These are phyloP conservation scores for Tieghemiomyces parasiticus DNA, from an alignment of 192 early-diverging fungal genomes.

Conservation along the genomic window DNA sequence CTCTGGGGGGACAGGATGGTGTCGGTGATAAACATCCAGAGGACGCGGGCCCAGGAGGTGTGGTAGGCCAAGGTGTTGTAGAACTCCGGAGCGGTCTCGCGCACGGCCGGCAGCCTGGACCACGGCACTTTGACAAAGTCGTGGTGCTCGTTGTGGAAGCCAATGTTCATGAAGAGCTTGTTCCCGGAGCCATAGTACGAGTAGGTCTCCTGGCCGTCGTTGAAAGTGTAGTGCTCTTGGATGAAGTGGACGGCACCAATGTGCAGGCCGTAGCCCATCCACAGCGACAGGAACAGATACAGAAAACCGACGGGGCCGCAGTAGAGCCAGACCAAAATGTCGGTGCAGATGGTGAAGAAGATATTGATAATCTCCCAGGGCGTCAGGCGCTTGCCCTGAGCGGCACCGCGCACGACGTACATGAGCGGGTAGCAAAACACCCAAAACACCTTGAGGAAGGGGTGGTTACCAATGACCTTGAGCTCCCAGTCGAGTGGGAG, in stretches of 20 bases:
- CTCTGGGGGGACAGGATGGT: slow-evolving; percentile 65
- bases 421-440: slow-evolving; percentile 72
- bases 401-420: slow-evolving; percentile 66
- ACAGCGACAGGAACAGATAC: slow-evolving; percentile 52
- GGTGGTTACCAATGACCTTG: slow-evolving; percentile 52
- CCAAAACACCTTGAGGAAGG: slow-evolving; percentile 57
- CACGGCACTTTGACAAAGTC: slow-evolving; percentile 84
- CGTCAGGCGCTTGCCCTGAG: slow-evolving; percentile 46
- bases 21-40: slow-evolving; percentile 68
- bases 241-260: slow-evolving; percentile 93
- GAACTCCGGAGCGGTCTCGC: slow-evolving; percentile 71
- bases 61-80: slow-evolving; percentile 73
- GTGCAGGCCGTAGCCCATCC: slow-evolving; percentile 78
- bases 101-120: slow-evolving; percentile 67
- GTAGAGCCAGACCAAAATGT: slow-evolving; percentile 33
- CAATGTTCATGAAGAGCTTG: slow-evolving; percentile 81
- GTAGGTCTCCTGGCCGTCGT: slow-evolving; percentile 89
- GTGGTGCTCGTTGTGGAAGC: slow-evolving; percentile 98
- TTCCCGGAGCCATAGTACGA: slow-evolving; percentile 92
- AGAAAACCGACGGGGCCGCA: slow-evolving; percentile 47
- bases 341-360: slow-evolving; percentile 43
- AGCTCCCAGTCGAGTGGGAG: slow-evolving; percentile 81
- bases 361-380: slow-evolving; percentile 70
- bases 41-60: slow-evolving; percentile 75
- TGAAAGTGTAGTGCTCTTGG: slow-evolving; percentile 94